Evolutionary conservation across 768 basidiomycete species (phyloP).

Genomic region (Boletellus ananas): DNA sequence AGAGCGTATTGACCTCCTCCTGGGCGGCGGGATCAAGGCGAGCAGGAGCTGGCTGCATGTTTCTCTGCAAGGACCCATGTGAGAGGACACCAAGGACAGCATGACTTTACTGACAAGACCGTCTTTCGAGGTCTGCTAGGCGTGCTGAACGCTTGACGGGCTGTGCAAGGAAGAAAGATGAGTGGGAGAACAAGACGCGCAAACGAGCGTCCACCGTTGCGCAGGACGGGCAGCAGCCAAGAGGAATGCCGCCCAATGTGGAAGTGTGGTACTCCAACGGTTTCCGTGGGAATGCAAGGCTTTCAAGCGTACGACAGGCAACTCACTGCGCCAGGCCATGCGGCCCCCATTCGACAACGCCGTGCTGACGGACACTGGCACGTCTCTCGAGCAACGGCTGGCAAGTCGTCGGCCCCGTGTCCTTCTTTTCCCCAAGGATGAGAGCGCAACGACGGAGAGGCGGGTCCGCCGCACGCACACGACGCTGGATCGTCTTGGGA

Average conservation of each 20-base stretch:
- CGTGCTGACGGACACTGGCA: too few species aligned
- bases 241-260: constrained; percentile 7
- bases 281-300: constrained; percentile 11
- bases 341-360: too few species aligned
- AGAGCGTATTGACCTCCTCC: constrained; percentile 25
- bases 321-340: too few species aligned
- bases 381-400: too few species aligned
- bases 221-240: not conserved
- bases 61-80: constrained; percentile 16
- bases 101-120: constrained; percentile 23
- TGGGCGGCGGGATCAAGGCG: constrained; percentile 22
- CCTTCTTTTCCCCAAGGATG: too few species aligned
- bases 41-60: constrained; percentile 14
- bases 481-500: too few species aligned
- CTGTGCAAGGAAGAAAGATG: not conserved
- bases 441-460: too few species aligned
- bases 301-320: too few species aligned
- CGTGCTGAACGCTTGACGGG: not conserved
- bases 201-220: not conserved
- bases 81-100: constrained; percentile 14
- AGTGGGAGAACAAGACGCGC: too few species aligned
- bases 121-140: constrained; percentile 16
- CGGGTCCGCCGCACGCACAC: too few species aligned
- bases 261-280: not conserved
- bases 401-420: too few species aligned